phyloP scores from a whole-genome alignment of 768 basidiomycete genomes.

The Mycena venus region DNA sequence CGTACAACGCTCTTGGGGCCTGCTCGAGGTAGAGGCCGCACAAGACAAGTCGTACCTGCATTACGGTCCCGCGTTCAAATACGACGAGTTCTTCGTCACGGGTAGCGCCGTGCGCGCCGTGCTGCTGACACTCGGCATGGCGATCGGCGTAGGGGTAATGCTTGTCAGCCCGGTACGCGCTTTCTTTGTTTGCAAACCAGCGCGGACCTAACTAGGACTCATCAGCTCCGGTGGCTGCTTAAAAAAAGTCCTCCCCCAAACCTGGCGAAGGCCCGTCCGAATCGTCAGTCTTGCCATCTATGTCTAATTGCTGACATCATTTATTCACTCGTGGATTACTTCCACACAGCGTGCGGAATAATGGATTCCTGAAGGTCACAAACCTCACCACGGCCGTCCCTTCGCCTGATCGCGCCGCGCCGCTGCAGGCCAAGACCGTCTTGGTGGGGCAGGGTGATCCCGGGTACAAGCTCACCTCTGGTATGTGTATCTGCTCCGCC shows the following conservation, averaged over 20 bases:
- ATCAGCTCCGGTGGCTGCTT: slow-evolving; percentile 70
- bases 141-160: slow-evolving; percentile 50
- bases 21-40: slow-evolving; percentile 52
- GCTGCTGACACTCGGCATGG: slow-evolving; percentile 51
- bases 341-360: slow-evolving; percentile 62
- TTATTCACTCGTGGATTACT: not conserved
- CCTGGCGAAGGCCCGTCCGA: slow-evolving; percentile 76
- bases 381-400: slow-evolving; percentile 79
- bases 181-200: not conserved
- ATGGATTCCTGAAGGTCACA: slow-evolving; percentile 71
- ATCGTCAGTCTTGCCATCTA: slow-evolving; percentile 64
- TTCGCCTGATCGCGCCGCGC: slow-evolving; percentile 46
- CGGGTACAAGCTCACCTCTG: slow-evolving; percentile 65
- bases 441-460: slow-evolving; percentile 83
- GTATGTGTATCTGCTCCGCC: not conserved
- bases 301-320: not conserved
- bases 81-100: slow-evolving; percentile 76
- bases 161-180: slow-evolving; percentile 56
- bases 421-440: slow-evolving; percentile 68
- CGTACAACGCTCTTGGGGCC: slow-evolving; percentile 62
- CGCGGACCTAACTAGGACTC: not conserved
- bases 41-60: slow-evolving; percentile 37
- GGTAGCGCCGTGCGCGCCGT: slow-evolving; percentile 56
- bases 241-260: slow-evolving; percentile 63
- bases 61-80: slow-evolving; percentile 83